Percentiles rank a stretch among this genome's conserved stretches.
phyloP scores from a whole-genome alignment of 2,329 filamentous ascomycete genomes.

The Fusarium nodosum region DNA sequence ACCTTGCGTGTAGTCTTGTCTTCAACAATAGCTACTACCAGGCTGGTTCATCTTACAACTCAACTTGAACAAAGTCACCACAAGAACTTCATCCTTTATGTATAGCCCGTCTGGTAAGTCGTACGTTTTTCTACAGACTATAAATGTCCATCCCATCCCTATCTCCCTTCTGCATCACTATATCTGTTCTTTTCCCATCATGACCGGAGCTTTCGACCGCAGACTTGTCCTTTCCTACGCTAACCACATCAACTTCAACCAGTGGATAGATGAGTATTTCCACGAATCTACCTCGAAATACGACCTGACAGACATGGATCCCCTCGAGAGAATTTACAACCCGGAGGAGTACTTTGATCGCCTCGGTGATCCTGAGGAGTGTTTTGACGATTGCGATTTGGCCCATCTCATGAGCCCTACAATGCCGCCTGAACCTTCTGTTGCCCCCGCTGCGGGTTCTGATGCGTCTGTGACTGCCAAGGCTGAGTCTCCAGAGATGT shows the following conservation, averaged over 20 bases:
- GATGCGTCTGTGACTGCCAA: neutral
- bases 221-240: neutral
- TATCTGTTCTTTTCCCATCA: neutral
- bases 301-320: slow-evolving; percentile 7
- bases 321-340: neutral
- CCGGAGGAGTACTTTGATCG: neutral
- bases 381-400: neutral
- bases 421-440: neutral
- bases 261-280: slow-evolving; percentile 9
- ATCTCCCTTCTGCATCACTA: neutral
- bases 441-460: neutral
- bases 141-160: neutral
- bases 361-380: neutral
- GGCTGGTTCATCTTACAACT: neutral
- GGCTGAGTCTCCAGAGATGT: neutral
- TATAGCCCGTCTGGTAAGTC: neutral
- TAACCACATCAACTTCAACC: neutral
- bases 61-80: slow-evolving; percentile 2
- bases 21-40: neutral
- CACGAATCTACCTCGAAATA: neutral
- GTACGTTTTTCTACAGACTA: neutral
- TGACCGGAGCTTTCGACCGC: neutral
- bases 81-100: neutral
- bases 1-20: neutral
- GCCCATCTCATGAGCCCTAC: neutral